phyloP scores from a whole-genome alignment of 495 filamentous ascomycete species.

The Massariosphaeria phaeospora region DNA sequence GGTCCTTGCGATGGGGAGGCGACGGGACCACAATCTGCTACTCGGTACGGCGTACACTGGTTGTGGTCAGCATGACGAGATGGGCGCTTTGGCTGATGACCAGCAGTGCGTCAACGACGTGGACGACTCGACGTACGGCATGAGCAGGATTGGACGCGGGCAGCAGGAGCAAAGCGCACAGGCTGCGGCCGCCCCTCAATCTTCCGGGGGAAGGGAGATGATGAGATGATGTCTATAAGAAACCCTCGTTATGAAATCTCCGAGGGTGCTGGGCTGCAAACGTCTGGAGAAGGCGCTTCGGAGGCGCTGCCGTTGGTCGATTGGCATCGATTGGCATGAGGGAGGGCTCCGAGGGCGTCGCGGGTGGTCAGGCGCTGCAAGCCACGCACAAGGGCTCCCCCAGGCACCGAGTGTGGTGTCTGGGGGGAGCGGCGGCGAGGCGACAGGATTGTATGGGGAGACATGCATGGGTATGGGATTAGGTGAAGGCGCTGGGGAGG shows the following conservation, averaged over 20 bases:
- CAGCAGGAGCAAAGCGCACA: constrained; percentile 14
- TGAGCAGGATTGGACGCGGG: constrained; percentile 4
- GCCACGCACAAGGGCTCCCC: constrained; percentile 21
- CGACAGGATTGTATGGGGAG: background rate
- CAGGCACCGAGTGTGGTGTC: constrained; percentile 17
- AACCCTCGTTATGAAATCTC: constrained; percentile 15
- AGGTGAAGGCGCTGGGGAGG: constrained; percentile 9
- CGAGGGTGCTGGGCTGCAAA: constrained; percentile 7
- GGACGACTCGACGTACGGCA: background rate
- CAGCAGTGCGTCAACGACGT: background rate
- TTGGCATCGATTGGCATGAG: too few relatives aligned
- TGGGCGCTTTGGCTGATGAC: constrained; percentile 6
- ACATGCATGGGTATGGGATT: constrained; percentile 4
- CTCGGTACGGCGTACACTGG: too few relatives aligned
- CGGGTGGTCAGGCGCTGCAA: constrained; percentile 28
- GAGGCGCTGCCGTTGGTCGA: constrained; percentile 19
- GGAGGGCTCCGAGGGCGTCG: constrained; percentile 10
- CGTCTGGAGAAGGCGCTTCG: constrained; percentile 6
- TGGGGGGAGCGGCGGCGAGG: constrained; percentile 9
- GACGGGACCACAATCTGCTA: too few relatives aligned
- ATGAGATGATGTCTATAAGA: constrained; percentile 22
- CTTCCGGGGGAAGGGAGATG: constrained; percentile 26
- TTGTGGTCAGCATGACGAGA: constrained; percentile 15
- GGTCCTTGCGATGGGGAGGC: too few relatives aligned
- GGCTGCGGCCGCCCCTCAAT: constrained; percentile 4